Conservation (phyloP, 2,329 filamentous ascomycete species). For the Colletotrichum theobromicola region DNA sequence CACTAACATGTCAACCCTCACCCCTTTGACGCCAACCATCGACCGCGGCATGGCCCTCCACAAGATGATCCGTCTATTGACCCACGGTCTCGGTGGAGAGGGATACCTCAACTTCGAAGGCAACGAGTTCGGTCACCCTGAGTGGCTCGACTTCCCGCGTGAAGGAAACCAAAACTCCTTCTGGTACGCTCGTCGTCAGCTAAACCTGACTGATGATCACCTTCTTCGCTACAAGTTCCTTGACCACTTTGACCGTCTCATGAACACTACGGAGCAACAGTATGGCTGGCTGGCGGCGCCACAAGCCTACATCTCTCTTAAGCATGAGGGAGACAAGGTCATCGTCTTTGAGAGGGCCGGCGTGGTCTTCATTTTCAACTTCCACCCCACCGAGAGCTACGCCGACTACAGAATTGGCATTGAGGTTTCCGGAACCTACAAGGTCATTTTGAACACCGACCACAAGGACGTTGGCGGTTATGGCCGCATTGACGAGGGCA, state of each 20-base stretch:
- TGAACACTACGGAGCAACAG: conserved; percentile 87
- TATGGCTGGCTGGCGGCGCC: conserved; percentile 88
- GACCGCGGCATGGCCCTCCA: conserved; percentile 90
- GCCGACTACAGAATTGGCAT: conserved; percentile 92
- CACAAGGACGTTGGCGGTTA: conserved; percentile 79
- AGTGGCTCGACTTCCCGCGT: conserved; percentile 98
- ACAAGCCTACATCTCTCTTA: conserved; percentile 92
- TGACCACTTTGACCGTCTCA: conserved; percentile 90
- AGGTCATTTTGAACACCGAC: conserved; percentile 85
- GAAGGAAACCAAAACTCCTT: conserved; percentile 92
- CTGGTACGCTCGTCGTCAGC: conserved; percentile 91
- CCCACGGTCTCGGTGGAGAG: conserved; percentile 89
- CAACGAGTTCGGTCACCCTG: conserved; percentile 97
- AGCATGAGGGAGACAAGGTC: conserved; percentile 93
- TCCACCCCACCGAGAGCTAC: conserved; percentile 84
- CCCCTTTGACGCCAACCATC: conserved; percentile 85
- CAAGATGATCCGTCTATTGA: conserved; percentile 96
- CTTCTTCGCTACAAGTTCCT: conserved; percentile 89
- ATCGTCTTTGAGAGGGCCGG: conserved; percentile 94
- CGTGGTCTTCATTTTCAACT: conserved; percentile 94
- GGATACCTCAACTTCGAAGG: conserved; percentile 99
- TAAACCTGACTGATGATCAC: conserved; percentile 87
- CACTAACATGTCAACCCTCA: conserved; percentile 91
- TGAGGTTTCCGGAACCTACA: conserved; percentile 84
- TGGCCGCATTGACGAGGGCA: conserved; percentile 76